Conservation (phyloP, 148 eudicot genomes). For the Vaccinium macrocarpon region DNA sequence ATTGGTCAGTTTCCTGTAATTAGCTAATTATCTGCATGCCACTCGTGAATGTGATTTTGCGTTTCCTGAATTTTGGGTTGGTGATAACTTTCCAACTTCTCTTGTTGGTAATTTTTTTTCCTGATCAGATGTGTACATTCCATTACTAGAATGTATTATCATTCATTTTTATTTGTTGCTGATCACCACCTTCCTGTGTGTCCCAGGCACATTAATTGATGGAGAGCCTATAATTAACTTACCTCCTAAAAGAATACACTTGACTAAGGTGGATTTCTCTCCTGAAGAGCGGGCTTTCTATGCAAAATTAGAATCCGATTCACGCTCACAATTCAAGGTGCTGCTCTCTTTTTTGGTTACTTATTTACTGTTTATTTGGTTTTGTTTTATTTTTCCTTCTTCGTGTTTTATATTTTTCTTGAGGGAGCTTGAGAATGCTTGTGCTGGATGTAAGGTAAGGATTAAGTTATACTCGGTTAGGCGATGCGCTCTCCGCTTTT, state of each 20-base stretch:
- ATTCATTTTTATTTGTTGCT: slow-evolving; percentile 4
- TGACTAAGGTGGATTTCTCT: slow-evolving; percentile 63
- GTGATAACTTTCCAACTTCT: neutral
- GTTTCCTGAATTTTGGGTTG: neutral
- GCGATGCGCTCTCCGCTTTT: neutral
- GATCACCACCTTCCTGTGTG: slow-evolving; percentile 19
- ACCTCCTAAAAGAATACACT: slow-evolving; percentile 63
- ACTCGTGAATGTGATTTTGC: neutral
- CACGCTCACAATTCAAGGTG: slow-evolving; percentile 88
- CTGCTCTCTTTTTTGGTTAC: neutral
- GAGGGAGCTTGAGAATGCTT: neutral
- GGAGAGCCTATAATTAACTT: slow-evolving; percentile 84
- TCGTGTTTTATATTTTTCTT: neutral
- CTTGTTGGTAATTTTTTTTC: neutral
- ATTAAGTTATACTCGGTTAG: neutral
- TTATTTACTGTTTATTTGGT: neutral
- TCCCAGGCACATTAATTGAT: slow-evolving; percentile 68
- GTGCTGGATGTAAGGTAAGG: neutral
- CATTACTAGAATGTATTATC: neutral
- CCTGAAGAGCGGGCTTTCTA: slow-evolving; percentile 82
- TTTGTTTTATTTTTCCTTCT: neutral
- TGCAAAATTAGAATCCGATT: slow-evolving; percentile 71
- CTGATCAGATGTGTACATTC: neutral
- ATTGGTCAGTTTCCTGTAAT: neutral
- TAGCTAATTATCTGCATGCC: neutral